phyloP scores from a whole-genome alignment of 805 yeast species.

The Blastobotrys attinorum region DNA sequence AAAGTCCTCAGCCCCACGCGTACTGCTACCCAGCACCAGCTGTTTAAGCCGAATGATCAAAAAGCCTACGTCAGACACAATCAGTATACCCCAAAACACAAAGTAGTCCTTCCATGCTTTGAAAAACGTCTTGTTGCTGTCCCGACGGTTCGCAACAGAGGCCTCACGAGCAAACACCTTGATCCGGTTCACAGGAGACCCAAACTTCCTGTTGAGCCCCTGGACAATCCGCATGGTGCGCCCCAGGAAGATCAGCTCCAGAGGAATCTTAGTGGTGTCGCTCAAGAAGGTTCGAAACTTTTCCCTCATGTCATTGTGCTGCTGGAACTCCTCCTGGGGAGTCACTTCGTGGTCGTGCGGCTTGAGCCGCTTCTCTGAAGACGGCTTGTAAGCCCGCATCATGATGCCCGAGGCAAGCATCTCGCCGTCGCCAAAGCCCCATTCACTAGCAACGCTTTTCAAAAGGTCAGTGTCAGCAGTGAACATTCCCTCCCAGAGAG shows the following conservation, averaged over 20 bases:
- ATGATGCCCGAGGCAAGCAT: conserved; percentile 50
- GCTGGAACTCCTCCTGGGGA: conserved; percentile 25
- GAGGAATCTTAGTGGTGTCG: conserved; percentile 60
- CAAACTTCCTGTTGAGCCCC: conserved; percentile 54
- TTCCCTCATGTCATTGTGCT: conserved; percentile 24
- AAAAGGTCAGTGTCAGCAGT: conserved; percentile 43
- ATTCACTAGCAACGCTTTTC: conserved; percentile 39
- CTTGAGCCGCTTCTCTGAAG: conserved; percentile 11
- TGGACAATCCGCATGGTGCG: conserved; percentile 72
- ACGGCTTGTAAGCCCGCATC: conserved; percentile 37
- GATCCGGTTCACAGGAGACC: conserved; percentile 69
- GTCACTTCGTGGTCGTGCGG: neutral
- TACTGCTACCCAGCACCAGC: neutral
- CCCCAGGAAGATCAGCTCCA: conserved; percentile 55
- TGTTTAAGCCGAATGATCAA: conserved; percentile 6
- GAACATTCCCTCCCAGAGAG: conserved; percentile 57
- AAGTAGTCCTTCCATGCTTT: conserved; percentile 8
- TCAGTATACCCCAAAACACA: conserved; percentile 9
- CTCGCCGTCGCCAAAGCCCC: conserved; percentile 69
- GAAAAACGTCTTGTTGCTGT: neutral
- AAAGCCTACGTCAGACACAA: conserved; percentile 11
- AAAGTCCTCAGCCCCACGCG: conserved; percentile 8
- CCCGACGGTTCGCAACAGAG: conserved; percentile 9
- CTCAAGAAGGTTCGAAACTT: conserved; percentile 47
- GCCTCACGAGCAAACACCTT: conserved; percentile 57